Evolutionary conservation across 768 basidiomycete species (phyloP), one percentile per base, ranked within the genome.

Genomic region (Amylocystis lapponica): DNA sequence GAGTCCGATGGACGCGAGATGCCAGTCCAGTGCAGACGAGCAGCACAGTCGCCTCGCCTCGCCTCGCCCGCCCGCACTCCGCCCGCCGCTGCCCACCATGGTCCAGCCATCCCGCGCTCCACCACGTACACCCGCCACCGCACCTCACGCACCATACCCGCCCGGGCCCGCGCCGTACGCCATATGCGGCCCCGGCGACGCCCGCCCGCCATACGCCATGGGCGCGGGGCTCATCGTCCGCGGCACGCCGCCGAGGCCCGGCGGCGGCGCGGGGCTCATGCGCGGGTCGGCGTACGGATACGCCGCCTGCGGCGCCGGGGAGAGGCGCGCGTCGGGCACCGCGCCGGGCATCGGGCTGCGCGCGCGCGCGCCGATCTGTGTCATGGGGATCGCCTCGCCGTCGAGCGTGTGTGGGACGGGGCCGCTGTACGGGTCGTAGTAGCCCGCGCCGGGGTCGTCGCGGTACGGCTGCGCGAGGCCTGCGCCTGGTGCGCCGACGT

Each of bases 351-450:
- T 46, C 30, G 52, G 52, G 26, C 48, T 50, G 11, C 46, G 41
- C 25, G 52, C 47, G 13, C 52, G 48, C n/a, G 39, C 46, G 11
- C 48, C 44, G 72, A 46, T 73, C 55, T 84, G 80, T 1, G 76
- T 86, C 86, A 89, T 88, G 16, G 84, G 82, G 38, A 85, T 83
- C 4, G 76, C 71, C 58, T 89, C 86, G 2, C 42, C 75, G 36
- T 73, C 69, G 36, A 88, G 70, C 2, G 84, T 72, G 39, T 74
- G 74, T 5, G 84, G 83, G 16, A 83, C 66, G n/a, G 86, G 83
- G 2, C 84, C 85, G 21, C 75, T 72, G 60, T 92, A 91, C 17
- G 88, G 88, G 60, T 92, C 89, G 52, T 87, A 90, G 27, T 65
- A 69, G 7, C 36, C 56, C 5, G 63, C 56, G 25, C 55, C 62